Evolutionary conservation across 768 basidiomycete species (phyloP).

Genomic region (Mycena capillaripes): DNA sequence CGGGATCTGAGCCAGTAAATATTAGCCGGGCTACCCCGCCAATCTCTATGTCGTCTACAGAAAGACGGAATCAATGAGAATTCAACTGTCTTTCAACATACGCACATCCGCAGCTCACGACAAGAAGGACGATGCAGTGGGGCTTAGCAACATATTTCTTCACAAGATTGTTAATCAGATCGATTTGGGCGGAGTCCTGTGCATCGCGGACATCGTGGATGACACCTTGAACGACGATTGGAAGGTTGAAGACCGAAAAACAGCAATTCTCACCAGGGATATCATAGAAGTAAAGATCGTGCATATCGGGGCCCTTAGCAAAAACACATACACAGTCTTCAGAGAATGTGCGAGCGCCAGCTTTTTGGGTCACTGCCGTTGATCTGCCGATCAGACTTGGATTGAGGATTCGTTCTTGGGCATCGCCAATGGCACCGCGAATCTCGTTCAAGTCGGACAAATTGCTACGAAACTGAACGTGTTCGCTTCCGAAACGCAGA

Average conservation of each 20-base stretch:
- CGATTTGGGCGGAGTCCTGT: constrained; percentile 21
- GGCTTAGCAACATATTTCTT: constrained; percentile 15
- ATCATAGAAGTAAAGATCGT: constrained; percentile 26
- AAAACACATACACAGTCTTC: constrained; percentile 25
- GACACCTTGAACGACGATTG: constrained; percentile 12
- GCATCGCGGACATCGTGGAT: constrained; percentile 19
- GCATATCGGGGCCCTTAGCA: constrained; percentile 27
- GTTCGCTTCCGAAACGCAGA: constrained; percentile 7
- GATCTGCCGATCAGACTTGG: not conserved
- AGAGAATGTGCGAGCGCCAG: constrained; percentile 19
- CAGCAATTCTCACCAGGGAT: constrained; percentile 8
- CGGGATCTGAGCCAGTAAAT: constrained; percentile 18
- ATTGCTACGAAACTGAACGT: not conserved
- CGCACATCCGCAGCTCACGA: constrained; percentile 25
- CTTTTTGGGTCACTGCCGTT: not conserved
- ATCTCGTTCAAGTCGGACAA: constrained; percentile 22
- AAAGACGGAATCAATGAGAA: not conserved
- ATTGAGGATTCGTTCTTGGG: constrained; percentile 14
- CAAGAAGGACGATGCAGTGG: constrained; percentile 25
- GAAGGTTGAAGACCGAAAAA: not conserved
- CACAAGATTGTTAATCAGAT: constrained; percentile 21
- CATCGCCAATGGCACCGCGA: constrained; percentile 11
- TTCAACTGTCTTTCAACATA: not conserved
- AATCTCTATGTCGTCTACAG: constrained; percentile 18
- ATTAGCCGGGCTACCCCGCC: constrained; percentile 21